These are phyloP conservation scores for Fomitopsis schrenkii DNA, from an alignment of 1,284 basidiomycete species.

Conservation along the genomic window DNA sequence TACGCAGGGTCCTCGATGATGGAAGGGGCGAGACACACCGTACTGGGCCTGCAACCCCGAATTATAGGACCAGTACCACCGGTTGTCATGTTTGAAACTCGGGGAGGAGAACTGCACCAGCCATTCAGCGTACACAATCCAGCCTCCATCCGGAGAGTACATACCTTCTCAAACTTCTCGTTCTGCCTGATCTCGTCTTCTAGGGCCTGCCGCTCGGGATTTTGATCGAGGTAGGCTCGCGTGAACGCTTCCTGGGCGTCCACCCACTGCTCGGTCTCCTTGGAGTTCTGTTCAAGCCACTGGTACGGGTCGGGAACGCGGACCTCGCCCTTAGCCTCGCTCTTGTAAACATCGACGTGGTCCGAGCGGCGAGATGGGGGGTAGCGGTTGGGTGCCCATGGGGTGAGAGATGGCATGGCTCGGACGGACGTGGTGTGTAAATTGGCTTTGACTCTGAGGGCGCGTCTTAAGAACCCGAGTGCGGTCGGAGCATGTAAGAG, in stretches of 20 bases:
- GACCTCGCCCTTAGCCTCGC: conserved; percentile 54
- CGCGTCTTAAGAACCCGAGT: conserved; percentile 17
- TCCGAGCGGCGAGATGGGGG: conserved; percentile 60
- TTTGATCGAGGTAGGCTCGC: conserved; percentile 55
- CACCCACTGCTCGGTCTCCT: conserved; percentile 65
- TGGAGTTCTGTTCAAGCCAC: conserved; percentile 61
- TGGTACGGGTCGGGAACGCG: conserved; percentile 68
- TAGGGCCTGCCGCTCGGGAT: conserved; percentile 51
- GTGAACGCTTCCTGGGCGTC: conserved; percentile 61
- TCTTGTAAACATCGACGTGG: conserved; percentile 67
- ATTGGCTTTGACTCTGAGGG: conserved; percentile 7
- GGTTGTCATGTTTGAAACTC: conserved; percentile 53
- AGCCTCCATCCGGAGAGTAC: conserved; percentile 2
- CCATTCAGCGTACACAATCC: background rate
- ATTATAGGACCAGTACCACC: conserved; percentile 79
- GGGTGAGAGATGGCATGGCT: conserved; percentile 26
- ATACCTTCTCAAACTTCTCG: conserved; percentile 69
- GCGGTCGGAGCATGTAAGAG: conserved; percentile 17
- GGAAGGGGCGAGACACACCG: conserved; percentile 31
- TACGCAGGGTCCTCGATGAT: background rate
- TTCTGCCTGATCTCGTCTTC: conserved; percentile 59
- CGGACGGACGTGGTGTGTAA: conserved; percentile 5
- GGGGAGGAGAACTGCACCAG: conserved; percentile 56
- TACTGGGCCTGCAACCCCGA: conserved; percentile 66
- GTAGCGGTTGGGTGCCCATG: conserved; percentile 48